Evolutionary conservation across 805 yeast genomes (phyloP).

Genomic region (Nadsonia fulvescens): DNA sequence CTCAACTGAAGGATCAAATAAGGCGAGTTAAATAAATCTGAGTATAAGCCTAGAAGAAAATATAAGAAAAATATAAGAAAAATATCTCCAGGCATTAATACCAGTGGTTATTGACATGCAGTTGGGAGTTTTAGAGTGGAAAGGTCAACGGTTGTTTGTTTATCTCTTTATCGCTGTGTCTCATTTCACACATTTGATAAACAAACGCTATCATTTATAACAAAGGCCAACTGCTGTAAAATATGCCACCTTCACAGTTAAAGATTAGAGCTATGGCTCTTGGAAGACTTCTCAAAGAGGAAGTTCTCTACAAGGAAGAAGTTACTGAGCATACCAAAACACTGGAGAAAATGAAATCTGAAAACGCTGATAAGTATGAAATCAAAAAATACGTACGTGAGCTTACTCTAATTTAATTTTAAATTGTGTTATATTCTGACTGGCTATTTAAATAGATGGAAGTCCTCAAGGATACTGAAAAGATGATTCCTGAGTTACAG

Average conservation of each 20-base stretch:
- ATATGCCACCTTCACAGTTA: slow-evolving; percentile 51
- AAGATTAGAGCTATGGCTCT: slow-evolving; percentile 59
- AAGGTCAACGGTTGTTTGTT: no score
- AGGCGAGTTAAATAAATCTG: no score
- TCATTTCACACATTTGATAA: no score
- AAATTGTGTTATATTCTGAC: neutral
- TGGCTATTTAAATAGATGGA: slow-evolving; percentile 15
- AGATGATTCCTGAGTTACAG: slow-evolving; percentile 31
- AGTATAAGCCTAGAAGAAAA: no score
- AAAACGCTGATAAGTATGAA: slow-evolving; percentile 44
- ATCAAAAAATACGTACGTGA: slow-evolving; percentile 29
- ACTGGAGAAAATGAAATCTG: slow-evolving; percentile 29
- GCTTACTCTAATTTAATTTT: neutral
- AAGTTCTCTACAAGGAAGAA: slow-evolving; percentile 40
- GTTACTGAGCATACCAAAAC: slow-evolving; percentile 31
- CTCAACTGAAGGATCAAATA: no score
- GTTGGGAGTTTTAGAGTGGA: no score
- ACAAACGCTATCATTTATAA: no score
- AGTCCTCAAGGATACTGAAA: slow-evolving; percentile 35
- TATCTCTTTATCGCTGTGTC: no score
- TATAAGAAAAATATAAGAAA: no score
- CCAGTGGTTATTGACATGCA: no score
- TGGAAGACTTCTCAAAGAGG: slow-evolving; percentile 51
- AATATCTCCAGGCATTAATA: no score
- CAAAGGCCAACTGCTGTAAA: no score